Base-by-base conservation (phyloP, 2,329 filamentous ascomycete genomes). In the Aciculosporium take region DNA sequence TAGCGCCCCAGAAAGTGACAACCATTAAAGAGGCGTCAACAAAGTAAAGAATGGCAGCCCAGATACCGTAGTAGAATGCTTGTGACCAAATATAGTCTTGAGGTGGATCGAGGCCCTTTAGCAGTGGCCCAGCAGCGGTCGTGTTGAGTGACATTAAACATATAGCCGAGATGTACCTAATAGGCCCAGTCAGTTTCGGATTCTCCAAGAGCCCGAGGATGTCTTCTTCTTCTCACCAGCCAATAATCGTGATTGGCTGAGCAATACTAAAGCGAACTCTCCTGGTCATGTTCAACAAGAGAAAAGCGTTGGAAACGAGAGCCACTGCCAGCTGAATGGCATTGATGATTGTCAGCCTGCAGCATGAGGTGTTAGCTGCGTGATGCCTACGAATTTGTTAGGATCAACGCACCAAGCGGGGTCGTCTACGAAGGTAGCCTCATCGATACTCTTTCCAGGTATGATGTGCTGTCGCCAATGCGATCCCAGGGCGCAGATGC, bases 211-310 rank as follows among this genome's bases (percentile, higher is more conserved):
- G 25, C 18, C 4, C 21, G 8, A 3, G 5, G 12, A 28, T 12
- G 20, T 23, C 18, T 18, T 5, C 5, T 38, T 18, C 63, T 55
- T 71, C 63, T 55, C 71, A 75, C 86, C 88, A 95, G 45, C 84
- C 73, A 7, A 82, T 58, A 45, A 95, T 94, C 1, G 86, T 93
- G 18, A 85, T 68, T 1, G 88, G 87, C 45, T 94, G 73, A 1
- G 87, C 85, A 30, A 94, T 68, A 15, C 80, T 79, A 56, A 94
- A 94, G 39, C 84, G 75, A 6, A 94, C 72, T 5, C 79, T 71
- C 43, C 76, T 74, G 0, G 86, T 84, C 71, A 95, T 94, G 61
- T 94, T 94, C 49, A 91, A 73, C 1, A 95, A 69, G 1, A 95
- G 69, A 46, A 86, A 87, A 1, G 84, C 48, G 51, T 95, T 95